Base-by-base conservation (phyloP, 768 basidiomycete genomes). In the Rhodotorula sphaerocarpa region DNA sequence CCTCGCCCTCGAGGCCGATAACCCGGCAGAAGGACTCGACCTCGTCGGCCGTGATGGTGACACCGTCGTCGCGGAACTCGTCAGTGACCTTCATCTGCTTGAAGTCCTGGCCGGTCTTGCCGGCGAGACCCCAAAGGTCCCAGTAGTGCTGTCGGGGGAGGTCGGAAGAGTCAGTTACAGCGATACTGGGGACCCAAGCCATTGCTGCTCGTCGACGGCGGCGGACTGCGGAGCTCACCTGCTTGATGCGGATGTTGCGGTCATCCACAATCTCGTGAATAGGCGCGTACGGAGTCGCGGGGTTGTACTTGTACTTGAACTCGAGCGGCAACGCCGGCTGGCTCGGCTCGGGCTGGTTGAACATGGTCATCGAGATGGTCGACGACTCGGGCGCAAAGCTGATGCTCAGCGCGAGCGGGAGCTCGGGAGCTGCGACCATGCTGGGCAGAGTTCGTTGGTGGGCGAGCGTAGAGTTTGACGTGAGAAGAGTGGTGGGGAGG, bases 61-160 rank as follows among this genome's bases (percentile, higher is more conserved):
- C 86, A 75, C 89, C 86, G 3, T 88, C 90, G 28, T 90, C 87
- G 57, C 83, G 82, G 78, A 96, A 93, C 20, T 82, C 86, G 67
- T 88, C 87, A 53, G 81, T 82, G 57, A 93, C 80, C 71, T 85
- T 81, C 65, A 97, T 83, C n/a, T 81, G 76, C 15, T 91, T 87
- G 30, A 96, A 79, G 3, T 75, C 75, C 70, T 86, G 82, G 33
- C 50, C 41, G 42, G 52, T 42, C 20, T 41, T 27, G 64, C 87
- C 79, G 72, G 90, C 90, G 42, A 95, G 91, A 74, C 90, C 93
- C 95, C 95, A 97, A 39, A 97, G 77, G 74, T 85, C 85, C 95
- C 95, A 99, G 79, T 99, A 99, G 75, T 97, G 97, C 70, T 87
- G 58, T 25, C 20, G 54, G 31, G 20, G 28, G 33, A 18, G 9